Percentiles rank a stretch among this genome's conserved stretches.
Evolutionary conservation across 805 yeast species (phyloP).

Genomic region (Yamadazyma nakazawae): DNA sequence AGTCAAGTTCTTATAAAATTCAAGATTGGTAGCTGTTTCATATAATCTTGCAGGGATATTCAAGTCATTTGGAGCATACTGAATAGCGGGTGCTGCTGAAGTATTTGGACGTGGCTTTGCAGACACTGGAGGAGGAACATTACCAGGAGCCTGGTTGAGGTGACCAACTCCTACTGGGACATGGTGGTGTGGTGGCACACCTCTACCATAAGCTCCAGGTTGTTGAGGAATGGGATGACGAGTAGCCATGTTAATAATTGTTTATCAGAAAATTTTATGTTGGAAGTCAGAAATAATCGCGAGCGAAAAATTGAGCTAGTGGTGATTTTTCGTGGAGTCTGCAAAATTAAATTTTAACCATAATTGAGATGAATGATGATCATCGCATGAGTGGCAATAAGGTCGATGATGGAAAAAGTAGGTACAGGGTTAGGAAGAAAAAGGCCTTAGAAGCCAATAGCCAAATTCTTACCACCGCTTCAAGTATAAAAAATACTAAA

Average conservation of each 20-base stretch:
- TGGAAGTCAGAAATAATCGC: background rate
- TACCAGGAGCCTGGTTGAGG: background rate
- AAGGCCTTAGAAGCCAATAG: constrained; percentile 7
- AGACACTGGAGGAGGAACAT: background rate
- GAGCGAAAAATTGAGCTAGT: background rate
- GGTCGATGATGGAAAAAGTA: background rate
- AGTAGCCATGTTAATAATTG: constrained; percentile 6
- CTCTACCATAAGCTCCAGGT: constrained; percentile 2
- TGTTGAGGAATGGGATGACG: constrained; percentile 8
- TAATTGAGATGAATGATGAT: constrained; percentile 1
- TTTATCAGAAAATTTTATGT: constrained; percentile 5
- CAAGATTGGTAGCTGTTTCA: constrained; percentile 63
- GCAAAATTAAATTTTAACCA: background rate
- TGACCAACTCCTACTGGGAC: background rate
- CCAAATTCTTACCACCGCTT: constrained; percentile 21
- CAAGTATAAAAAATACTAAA: constrained; percentile 25
- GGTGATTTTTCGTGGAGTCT: background rate
- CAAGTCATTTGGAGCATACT: constrained; percentile 43
- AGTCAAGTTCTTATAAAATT: constrained; percentile 61
- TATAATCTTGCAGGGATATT: constrained; percentile 36
- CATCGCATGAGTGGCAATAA: background rate
- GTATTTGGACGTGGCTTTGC: constrained; percentile 30
- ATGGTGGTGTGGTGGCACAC: background rate
- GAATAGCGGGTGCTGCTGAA: constrained; percentile 34
- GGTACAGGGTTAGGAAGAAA: constrained; percentile 14